Conservation (phyloP, 345 rosid genomes). For the Salix dunnii region DNA sequence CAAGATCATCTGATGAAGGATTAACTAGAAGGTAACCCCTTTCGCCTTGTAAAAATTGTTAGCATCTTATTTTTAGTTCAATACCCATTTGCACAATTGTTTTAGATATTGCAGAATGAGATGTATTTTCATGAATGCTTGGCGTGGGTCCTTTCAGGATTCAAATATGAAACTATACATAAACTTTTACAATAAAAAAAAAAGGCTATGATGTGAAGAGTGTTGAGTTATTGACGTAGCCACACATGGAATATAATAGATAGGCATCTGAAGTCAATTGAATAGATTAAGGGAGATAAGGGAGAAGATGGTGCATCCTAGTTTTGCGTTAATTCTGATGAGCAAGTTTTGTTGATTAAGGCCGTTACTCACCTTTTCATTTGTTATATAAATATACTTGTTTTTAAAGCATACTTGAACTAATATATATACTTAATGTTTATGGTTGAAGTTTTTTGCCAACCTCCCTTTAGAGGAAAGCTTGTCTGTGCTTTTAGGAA, state of each 20-base stretch:
- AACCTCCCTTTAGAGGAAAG: neutral
- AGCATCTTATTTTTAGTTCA: neutral
- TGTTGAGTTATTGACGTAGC: too few relatives aligned
- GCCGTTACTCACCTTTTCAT: neutral
- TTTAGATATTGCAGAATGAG: too few relatives aligned
- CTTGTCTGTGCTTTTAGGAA: neutral
- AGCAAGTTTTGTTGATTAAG: neutral
- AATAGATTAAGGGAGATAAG: neutral
- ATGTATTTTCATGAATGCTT: too few relatives aligned
- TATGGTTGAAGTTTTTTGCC: neutral
- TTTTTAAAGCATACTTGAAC: neutral
- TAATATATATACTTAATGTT: too few relatives aligned
- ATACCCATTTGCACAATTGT: neutral
- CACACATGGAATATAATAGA: too few relatives aligned
- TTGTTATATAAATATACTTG: neutral
- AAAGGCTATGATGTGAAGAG: too few relatives aligned
- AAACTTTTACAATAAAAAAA: too few relatives aligned
- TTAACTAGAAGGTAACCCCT: conserved; percentile 4
- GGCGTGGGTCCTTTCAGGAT: too few relatives aligned
- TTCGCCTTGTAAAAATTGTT: neutral
- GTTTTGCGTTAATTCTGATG: neutral
- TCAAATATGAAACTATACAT: too few relatives aligned
- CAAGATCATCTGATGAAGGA: conserved; percentile 52
- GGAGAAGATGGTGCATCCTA: neutral
- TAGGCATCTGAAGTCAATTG: neutral